Percentiles rank a stretch among this genome's conserved stretches.
Evolutionary conservation across 1,139 yeast genomes (phyloP).

Genomic region (Lodderomyces oxycetoniae): DNA sequence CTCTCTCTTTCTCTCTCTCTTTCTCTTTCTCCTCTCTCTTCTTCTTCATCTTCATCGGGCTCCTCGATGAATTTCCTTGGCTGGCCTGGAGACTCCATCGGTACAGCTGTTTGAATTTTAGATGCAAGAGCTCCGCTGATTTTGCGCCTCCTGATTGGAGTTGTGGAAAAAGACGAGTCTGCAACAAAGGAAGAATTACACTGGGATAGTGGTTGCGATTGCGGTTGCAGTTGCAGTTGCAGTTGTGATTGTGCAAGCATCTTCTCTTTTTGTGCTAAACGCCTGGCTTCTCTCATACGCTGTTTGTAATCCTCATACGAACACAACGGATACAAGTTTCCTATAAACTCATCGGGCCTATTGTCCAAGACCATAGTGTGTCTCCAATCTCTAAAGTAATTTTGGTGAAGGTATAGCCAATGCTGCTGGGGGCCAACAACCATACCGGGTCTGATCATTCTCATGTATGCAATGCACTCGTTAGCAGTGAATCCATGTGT

Average conservation of each 20-base stretch:
- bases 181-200: constrained; percentile 7
- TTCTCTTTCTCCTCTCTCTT: constrained; percentile 16
- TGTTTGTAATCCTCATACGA: constrained; percentile 51
- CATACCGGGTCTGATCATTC: constrained; percentile 97
- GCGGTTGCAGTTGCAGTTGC: not conserved
- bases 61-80: constrained; percentile 68
- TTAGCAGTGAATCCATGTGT: constrained; percentile 96
- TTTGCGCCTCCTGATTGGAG: constrained; percentile 70
- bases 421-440: constrained; percentile 99
- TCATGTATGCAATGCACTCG: constrained; percentile 94
- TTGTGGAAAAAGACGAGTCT: constrained; percentile 47
- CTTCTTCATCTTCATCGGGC: constrained; percentile 22
- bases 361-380: constrained; percentile 82
- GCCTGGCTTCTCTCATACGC: constrained; percentile 43
- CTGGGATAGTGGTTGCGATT: constrained; percentile 1
- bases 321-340: constrained; percentile 72
- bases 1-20: constrained; percentile 37
- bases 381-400: constrained; percentile 94
- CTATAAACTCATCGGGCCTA: constrained; percentile 65
- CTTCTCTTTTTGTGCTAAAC: constrained; percentile 16
- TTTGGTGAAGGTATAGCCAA: constrained; percentile 94
- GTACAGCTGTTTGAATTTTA: constrained; percentile 72
- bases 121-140: constrained; percentile 67
- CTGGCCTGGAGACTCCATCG: constrained; percentile 93
- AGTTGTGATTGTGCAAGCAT: constrained; percentile 1